Evolutionary conservation across 2,329 filamentous ascomycete genomes (phyloP).

Genomic region (Pleurostoma richardsiae): DNA sequence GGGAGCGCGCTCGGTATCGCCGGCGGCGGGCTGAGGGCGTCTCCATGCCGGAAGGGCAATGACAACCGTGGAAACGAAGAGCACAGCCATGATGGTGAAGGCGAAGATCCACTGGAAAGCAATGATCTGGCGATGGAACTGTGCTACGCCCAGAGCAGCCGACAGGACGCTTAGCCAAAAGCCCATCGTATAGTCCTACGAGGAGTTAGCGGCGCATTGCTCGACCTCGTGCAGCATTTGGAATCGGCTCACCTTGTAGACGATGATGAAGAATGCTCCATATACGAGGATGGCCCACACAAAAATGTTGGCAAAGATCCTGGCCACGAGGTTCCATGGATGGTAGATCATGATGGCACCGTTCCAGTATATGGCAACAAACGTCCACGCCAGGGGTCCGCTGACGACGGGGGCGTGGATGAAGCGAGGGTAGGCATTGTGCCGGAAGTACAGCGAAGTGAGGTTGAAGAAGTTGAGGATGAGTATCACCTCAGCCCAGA

Average conservation of each 20-base stretch:
- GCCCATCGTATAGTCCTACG: constrained; percentile 67
- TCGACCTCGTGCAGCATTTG: background rate
- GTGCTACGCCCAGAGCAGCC: constrained; percentile 71
- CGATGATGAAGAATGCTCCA: constrained; percentile 69
- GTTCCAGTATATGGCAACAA: constrained; percentile 84
- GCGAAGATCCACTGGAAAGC: constrained; percentile 92
- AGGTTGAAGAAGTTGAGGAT: constrained; percentile 81
- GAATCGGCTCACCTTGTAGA: constrained; percentile 56
- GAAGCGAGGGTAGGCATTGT: constrained; percentile 64
- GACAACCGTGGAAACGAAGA: constrained; percentile 64
- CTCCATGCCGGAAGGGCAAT: constrained; percentile 59
- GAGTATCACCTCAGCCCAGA: constrained; percentile 70
- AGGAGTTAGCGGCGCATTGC: constrained; percentile 1
- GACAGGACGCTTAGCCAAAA: constrained; percentile 70
- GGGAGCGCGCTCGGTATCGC: constrained; percentile 56
- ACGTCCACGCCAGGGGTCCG: constrained; percentile 79
- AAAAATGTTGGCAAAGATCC: constrained; percentile 80
- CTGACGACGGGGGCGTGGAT: constrained; percentile 74
- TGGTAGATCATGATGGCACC: constrained; percentile 77
- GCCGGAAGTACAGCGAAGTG: constrained; percentile 72
- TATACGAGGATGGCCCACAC: constrained; percentile 80
- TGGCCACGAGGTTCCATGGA: constrained; percentile 59
- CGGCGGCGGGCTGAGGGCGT: constrained; percentile 26
- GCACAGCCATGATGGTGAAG: constrained; percentile 71
- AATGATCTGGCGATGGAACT: constrained; percentile 67